Evolutionary conservation across 2,329 filamentous ascomycete genomes (phyloP), one percentile per base, ranked within the genome.

Genomic region (Orbilia quercus): DNA sequence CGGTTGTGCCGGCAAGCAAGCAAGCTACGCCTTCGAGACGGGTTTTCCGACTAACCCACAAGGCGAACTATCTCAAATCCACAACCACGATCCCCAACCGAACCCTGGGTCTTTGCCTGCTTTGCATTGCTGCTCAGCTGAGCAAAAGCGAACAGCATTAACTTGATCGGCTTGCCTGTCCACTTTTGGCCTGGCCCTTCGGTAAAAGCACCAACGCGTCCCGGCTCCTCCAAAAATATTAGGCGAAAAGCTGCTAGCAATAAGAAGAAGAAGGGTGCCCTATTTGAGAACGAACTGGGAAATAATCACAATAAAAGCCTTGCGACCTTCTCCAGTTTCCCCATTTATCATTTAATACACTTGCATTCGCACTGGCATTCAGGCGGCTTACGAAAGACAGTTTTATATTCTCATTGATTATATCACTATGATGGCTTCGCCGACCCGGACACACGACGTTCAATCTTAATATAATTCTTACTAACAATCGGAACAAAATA

Each of bases 111-210:
- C 36, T 62, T 53, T 66, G 69, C 69, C 40, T 60, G 60, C 60
- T 60, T 38, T 66, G 54, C 60, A 65, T 59, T 73, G 60, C 28
- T 31, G 28, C 69, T 73, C 69, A 73, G 69, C 69, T 73, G 69
- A 73, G 69, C 69, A 65, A 54, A 18, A 38, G 36, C 47, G 50
- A 60, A 66, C 60, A 66, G 60, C 60, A 65, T 73, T 73, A 72
- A 72, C 67, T 73, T 45, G 69, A 66, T 73, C 69, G 69, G 69
- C 54, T 73, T 73, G 54, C 54, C 69, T 66, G 60, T 60, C 69
- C 60, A 65, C 60, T 59, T 73, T 66, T 38, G 69, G 69, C 57
- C 60, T 73, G 62, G 60, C 40, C 36, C 42, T 62, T 66, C 60
- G 69, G 67, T 65, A 73, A 73, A 73, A 73, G 48, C 50, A 71